Conservation (phyloP, 75 land plant species). For the Picea glauca region DNA sequence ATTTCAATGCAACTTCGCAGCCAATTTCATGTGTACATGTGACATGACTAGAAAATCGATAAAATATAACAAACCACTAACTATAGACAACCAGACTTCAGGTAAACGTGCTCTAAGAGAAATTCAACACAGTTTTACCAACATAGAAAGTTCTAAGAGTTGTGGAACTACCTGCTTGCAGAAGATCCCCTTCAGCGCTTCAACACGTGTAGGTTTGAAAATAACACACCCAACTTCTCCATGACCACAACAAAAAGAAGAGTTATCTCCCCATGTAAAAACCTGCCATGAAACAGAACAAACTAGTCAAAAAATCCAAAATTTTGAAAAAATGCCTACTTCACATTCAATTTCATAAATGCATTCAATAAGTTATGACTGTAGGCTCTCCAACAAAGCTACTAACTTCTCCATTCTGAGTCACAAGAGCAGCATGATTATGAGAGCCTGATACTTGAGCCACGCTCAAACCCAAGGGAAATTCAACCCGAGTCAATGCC, state of each 20-base stretch:
- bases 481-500: conserved; percentile 40
- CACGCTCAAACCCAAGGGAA: conserved; percentile 51
- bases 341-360: background rate
- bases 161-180: conserved; percentile 66
- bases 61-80: background rate
- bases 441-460: conserved; percentile 68
- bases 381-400: conserved; percentile 2
- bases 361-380: background rate
- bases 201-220: conserved; percentile 58
- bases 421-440: conserved; percentile 87
- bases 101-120: background rate
- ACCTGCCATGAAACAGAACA: conserved; percentile 39
- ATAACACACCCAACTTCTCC: conserved; percentile 55
- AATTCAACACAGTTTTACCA: background rate
- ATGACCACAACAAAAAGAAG: conserved; percentile 91
- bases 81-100: background rate
- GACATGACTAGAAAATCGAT: background rate
- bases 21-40: background rate
- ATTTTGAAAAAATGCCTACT: background rate
- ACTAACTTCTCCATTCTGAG: conserved; percentile 77
- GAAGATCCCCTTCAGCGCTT: conserved; percentile 52
- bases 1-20: no score
- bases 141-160: background rate
- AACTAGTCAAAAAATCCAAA: background rate
- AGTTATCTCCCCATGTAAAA: conserved; percentile 90